Conservation (phyloP, 805 yeast genomes). For the Hermanozyma aechmeae region DNA sequence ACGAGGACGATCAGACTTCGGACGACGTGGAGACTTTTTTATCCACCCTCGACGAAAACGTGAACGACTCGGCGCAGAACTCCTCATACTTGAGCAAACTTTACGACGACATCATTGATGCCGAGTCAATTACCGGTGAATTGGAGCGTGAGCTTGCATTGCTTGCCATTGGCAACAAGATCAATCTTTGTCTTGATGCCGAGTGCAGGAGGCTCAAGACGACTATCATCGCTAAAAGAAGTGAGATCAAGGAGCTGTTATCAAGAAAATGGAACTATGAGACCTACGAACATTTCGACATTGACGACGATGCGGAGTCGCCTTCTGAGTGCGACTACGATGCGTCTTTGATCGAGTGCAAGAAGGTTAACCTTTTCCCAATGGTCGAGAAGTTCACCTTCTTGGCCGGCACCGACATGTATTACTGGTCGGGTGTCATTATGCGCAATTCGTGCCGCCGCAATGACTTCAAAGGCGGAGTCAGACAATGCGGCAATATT, state of each 20-base stretch:
- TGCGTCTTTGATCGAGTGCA: constrained; percentile 35
- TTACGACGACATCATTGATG: constrained; percentile 23
- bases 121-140: constrained; percentile 24
- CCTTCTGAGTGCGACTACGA: constrained; percentile 19
- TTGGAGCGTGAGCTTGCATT: constrained; percentile 26
- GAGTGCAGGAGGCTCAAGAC: constrained; percentile 23
- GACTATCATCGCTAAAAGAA: constrained; percentile 24
- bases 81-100: constrained; percentile 16
- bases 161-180: constrained; percentile 21
- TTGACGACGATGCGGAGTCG: constrained; percentile 20
- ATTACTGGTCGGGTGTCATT: constrained; percentile 96
- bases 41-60: constrained; percentile 7
- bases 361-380: constrained; percentile 67
- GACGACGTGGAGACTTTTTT: constrained; percentile 5
- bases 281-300: constrained; percentile 28
- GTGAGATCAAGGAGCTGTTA: constrained; percentile 21
- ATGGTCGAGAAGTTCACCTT: constrained; percentile 85
- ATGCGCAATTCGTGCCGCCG: constrained; percentile 93
- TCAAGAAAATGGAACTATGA: constrained; percentile 31
- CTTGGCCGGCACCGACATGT: constrained; percentile 65
- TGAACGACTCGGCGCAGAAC: constrained; percentile 2
- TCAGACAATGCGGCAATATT: constrained; percentile 89
- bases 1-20: constrained; percentile 12
- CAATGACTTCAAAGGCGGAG: constrained; percentile 79
- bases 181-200: constrained; percentile 19